phyloP scores from a whole-genome alignment of 495 filamentous ascomycete species.

The Tuber umbilicatum region DNA sequence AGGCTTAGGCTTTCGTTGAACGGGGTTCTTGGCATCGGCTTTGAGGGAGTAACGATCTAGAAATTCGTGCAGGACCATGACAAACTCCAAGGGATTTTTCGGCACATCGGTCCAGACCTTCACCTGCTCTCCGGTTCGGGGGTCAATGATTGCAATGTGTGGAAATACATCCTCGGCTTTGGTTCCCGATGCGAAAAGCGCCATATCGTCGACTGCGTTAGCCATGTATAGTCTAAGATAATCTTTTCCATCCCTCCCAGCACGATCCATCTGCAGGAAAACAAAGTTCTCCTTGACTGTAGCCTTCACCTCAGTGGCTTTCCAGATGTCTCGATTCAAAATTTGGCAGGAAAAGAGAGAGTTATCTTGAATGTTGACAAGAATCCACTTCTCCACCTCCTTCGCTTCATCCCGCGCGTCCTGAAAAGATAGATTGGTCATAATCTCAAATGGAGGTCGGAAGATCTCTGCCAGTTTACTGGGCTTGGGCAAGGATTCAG shows the following conservation, averaged over 20 bases:
- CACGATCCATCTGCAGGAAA: constrained; percentile 85
- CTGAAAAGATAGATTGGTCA: constrained; percentile 68
- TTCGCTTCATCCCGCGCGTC: constrained; percentile 74
- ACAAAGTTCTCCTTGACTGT: constrained; percentile 87
- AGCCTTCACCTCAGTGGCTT: constrained; percentile 65
- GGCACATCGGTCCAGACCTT: constrained; percentile 89
- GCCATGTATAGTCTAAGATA: constrained; percentile 90
- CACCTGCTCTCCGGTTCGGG: constrained; percentile 91
- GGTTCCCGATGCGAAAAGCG: constrained; percentile 33
- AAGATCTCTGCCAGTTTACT: constrained; percentile 80
- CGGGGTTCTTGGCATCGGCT: constrained; percentile 81
- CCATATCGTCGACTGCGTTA: constrained; percentile 59
- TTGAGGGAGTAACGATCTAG: constrained; percentile 89
- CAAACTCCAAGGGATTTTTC: constrained; percentile 69
- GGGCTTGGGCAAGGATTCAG: constrained; percentile 61
- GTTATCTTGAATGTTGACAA: constrained; percentile 91
- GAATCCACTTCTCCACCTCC: constrained; percentile 80
- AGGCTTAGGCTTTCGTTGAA: constrained; percentile 65
- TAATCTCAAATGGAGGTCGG: constrained; percentile 82
- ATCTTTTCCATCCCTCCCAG: constrained; percentile 63
- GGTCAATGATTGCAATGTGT: constrained; percentile 91
- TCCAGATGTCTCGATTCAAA: constrained; percentile 93
- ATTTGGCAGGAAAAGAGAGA: constrained; percentile 87
- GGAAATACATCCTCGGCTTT: constrained; percentile 54
- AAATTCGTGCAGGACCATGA: constrained; percentile 88